Conservation (phyloP, 2,329 filamentous ascomycete species). For the Mycogone perniciosa region DNA sequence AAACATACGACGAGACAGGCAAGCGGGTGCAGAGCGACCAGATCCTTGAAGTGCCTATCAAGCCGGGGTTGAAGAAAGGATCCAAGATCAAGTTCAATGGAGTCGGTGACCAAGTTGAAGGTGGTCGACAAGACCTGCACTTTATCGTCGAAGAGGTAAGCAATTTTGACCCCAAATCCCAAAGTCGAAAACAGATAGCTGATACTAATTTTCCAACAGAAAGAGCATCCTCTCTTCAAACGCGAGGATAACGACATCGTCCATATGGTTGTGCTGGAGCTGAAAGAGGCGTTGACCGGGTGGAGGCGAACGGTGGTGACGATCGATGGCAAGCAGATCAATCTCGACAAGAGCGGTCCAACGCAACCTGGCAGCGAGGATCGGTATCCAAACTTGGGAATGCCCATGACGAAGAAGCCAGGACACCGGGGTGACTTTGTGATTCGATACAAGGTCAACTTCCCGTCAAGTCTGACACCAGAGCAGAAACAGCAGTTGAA, state of each 20-base stretch:
- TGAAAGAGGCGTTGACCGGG: constrained; percentile 92
- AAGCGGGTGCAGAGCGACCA: constrained; percentile 84
- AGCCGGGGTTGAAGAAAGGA: constrained; percentile 89
- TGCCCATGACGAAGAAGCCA: constrained; percentile 91
- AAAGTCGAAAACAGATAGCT: background rate
- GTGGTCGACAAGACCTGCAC: constrained; percentile 89
- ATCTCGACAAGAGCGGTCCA: constrained; percentile 71
- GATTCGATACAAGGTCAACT: constrained; percentile 86
- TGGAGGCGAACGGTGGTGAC: constrained; percentile 90
- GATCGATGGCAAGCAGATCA: constrained; percentile 84
- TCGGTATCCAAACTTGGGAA: constrained; percentile 76
- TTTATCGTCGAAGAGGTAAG: constrained; percentile 91
- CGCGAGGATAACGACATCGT: constrained; percentile 85
- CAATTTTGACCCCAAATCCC: too few relatives aligned
- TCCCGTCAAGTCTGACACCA: constrained; percentile 69
- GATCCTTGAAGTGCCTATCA: constrained; percentile 90
- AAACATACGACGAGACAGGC: constrained; percentile 80
- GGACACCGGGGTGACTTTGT: constrained; percentile 80
- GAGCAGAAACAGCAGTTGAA: constrained; percentile 75
- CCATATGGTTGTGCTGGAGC: constrained; percentile 69
- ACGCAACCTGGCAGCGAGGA: constrained; percentile 81
- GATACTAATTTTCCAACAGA: constrained; percentile 44
- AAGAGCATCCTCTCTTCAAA: constrained; percentile 76
- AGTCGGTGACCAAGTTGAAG: constrained; percentile 96
- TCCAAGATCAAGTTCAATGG: constrained; percentile 98